phyloP scores from a whole-genome alignment of 1,284 basidiomycete species.

The Schizopora paradoxa region DNA sequence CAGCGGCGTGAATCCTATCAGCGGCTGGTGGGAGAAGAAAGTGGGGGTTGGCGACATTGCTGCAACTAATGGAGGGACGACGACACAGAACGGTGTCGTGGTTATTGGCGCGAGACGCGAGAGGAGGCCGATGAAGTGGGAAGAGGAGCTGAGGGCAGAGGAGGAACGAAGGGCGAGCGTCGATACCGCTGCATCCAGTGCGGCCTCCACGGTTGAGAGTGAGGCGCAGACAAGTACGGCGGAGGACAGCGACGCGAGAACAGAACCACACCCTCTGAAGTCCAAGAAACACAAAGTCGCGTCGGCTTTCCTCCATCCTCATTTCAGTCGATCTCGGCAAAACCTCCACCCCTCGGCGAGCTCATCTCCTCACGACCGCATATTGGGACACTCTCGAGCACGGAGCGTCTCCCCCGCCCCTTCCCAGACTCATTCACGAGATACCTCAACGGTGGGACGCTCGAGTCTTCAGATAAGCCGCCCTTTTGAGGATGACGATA shows the following conservation, averaged over 20 bases:
- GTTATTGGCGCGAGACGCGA: conserved; percentile 16
- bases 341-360: not conserved
- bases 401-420: not conserved
- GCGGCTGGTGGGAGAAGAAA: conserved; percentile 71
- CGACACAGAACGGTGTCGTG: conserved; percentile 13
- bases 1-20: conserved; percentile 46
- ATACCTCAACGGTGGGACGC: conserved; percentile 26
- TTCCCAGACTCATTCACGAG: conserved; percentile 12
- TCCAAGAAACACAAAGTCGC: conserved; percentile 25
- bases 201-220: too few relatives aligned
- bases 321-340: conserved; percentile 13
- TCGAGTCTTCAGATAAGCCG: conserved; percentile 35
- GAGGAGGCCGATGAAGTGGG: conserved; percentile 16
- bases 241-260: conserved; percentile 15
- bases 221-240: conserved; percentile 24
- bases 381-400: not conserved
- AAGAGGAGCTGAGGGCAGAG: conserved; percentile 16
- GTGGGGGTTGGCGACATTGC: conserved; percentile 62
- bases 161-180: not conserved
- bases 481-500: conserved; percentile 21
- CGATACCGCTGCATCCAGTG: not conserved
- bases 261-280: conserved; percentile 13
- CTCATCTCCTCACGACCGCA: not conserved
- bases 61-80: conserved; percentile 21
- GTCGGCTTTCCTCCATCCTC: conserved; percentile 25